Evolutionary conservation across 2,329 filamentous ascomycete species (phyloP).

Genomic region (Hymenoscyphus occultus): DNA sequence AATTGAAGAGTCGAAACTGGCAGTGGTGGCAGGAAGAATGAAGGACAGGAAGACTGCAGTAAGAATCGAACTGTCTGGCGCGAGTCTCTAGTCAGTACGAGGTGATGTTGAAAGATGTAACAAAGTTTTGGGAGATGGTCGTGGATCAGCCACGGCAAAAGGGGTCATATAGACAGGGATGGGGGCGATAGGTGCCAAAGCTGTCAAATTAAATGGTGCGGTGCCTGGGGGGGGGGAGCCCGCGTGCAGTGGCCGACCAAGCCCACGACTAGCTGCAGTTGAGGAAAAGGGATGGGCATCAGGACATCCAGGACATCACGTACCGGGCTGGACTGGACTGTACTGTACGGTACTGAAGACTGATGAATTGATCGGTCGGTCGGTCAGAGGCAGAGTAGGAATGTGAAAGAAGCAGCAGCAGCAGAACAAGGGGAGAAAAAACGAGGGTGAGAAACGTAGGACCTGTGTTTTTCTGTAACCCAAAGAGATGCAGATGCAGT

Average conservation of each 20-base stretch:
- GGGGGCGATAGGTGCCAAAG: constrained; percentile 14
- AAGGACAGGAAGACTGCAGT: constrained; percentile 11
- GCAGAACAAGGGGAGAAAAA: constrained; percentile 5
- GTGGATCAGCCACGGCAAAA: constrained; percentile 27
- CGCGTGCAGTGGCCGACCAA: background rate
- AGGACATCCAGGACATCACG: constrained; percentile 1
- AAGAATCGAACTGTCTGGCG: constrained; percentile 24
- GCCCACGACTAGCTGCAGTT: constrained; percentile 1
- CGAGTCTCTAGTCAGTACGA: constrained; percentile 22
- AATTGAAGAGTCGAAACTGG: constrained; percentile 11
- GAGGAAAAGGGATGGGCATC: constrained; percentile 4
- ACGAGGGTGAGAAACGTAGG: constrained; percentile 12
- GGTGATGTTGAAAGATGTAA: constrained; percentile 22
- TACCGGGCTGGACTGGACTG: constrained; percentile 6
- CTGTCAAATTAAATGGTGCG: constrained; percentile 28
- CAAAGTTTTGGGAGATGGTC: constrained; percentile 24
- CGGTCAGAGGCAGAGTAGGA: background rate
- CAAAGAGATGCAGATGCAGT: background rate
- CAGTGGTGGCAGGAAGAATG: constrained; percentile 20
- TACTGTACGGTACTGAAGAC: no score
- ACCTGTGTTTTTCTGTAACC: constrained; percentile 9
- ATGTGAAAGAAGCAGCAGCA: background rate
- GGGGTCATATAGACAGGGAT: constrained; percentile 33
- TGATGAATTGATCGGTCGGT: no score
- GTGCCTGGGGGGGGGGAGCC: constrained; percentile 9